A percentile compares a stretch with the other conserved stretches of the same genome.
Conservation (phyloP, 306 rosid species). For the Gillenia trifoliata region DNA sequence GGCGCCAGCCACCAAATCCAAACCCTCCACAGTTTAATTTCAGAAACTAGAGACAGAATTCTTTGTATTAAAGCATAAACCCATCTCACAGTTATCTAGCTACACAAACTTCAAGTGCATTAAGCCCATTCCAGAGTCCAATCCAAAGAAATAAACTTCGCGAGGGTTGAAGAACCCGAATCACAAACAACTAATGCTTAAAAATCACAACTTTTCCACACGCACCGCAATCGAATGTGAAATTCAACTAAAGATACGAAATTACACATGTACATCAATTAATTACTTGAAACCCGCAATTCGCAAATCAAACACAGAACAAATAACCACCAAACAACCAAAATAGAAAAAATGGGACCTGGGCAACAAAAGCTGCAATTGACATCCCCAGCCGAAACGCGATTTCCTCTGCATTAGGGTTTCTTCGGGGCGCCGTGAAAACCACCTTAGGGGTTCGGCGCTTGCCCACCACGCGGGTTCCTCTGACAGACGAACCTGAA, state of each 20-base stretch:
- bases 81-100: background rate
- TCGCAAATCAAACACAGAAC: background rate
- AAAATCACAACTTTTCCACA: background rate
- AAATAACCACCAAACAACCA: background rate
- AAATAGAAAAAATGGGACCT: constrained; percentile 38
- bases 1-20: background rate
- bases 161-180: background rate
- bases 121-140: background rate
- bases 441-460: constrained; percentile 55
- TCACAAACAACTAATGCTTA: background rate
- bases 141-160: background rate
- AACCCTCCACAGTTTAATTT: background rate
- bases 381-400: constrained; percentile 87
- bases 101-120: background rate
- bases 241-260: background rate
- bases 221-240: background rate
- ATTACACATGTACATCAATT: background rate
- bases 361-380: constrained; percentile 69
- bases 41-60: background rate
- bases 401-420: constrained; percentile 35
- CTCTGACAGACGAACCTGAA: constrained; percentile 19
- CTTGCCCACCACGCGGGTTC: constrained; percentile 28
- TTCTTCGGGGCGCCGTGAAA: constrained; percentile 33
- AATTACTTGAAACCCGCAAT: background rate
- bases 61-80: background rate